Evolutionary conservation across 179 eudicot genomes (phyloP), one percentile per base, ranked within the genome.

Genomic region (Patellifolia procumbens): DNA sequence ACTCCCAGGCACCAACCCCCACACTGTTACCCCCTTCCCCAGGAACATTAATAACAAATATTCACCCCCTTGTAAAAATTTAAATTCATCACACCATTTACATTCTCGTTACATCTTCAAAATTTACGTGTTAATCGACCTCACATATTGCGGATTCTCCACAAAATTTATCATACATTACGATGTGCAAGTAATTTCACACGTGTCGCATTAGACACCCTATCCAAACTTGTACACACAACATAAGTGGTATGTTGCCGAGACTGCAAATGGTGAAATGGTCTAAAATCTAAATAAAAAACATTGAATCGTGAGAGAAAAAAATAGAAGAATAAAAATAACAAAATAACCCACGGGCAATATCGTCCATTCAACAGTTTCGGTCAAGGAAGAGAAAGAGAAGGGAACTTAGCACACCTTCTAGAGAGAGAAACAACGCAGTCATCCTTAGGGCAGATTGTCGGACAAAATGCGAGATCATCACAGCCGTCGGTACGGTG

Each of bases 401-500:
- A 11, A 10, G 76, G 84, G 48, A 74, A 74, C 0, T 52, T n/a
- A 5, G 8, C 42, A 7, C 65, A 74, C 84, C 84, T 70, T 32
- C 37, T 74, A 20, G 82, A 78, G 9, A 93, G 82, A 34, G 67
- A 82, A 53, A 93, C 92, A 74, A 62, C 53, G 77, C 98, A 93
- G 60, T 93, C 96, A 52, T 93, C 98, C 78, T 90, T 89, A 16
- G 98, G 98, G 70, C 88, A 85, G 10, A 90, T 92, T 0, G 97
- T 93, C 0, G 98, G 98, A 60, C 84, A 84, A 74, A 87, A 93
- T 0, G 82, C 65, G 52, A 93, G 83, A 0, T 86, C 96, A 86
- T 93, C 97, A 55, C 98, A 93, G 52, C 96, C 96, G 67, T 93
- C 88, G 19, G 90, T 68, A 78, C 87, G 56, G 11, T 86, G 85